Evolutionary conservation across 1,139 yeast species (phyloP), one percentile per base, ranked within the genome.

Genomic region (Nematodospora anomalae): DNA sequence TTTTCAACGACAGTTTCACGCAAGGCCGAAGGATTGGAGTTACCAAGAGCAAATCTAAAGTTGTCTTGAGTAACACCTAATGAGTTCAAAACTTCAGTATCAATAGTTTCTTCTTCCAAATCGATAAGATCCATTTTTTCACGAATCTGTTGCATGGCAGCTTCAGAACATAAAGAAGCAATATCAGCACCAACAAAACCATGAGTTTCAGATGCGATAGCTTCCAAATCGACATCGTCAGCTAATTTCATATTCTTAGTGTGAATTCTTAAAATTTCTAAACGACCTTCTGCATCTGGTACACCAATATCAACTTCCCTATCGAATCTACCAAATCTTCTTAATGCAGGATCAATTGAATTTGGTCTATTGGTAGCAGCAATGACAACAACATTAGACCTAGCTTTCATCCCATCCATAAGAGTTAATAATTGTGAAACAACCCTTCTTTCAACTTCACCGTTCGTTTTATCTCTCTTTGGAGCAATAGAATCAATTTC

Each of bases 381-480:
- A 67, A 92, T 92, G 41, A 94, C 98, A 42, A 92, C 97, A 50
- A 88, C 83, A 60, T 92, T 94, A 29, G 97, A 83, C 67, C 98
- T 85, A 15, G 97, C 96, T 71, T 92, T 92, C 98, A 92, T 92
- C 74, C 98, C 98, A 63, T 92, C 98, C 98, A 92, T 92, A 54
- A 92, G 78, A 16, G 98, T 92, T 61, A 92, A 79, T 58, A 92
- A 77, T 71, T 92, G 98, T 20, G 97, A 90, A 43, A 92, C 98
- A 42, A 92, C 98, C 74, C 99, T 85, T 71, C 98, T 83, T 58
- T 71, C 77, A 51, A 94, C 98, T 70, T 94, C 99, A 71, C 99
- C 98, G 60, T 92, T 92, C 40, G 98, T 90, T 80, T 94, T 94
- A 73, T 92, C 98, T 76, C 99, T 88, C 83, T 92, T 92, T 62